Base-by-base conservation (phyloP, 108 stramenopile species). In the Conticribra weissflogii region DNA sequence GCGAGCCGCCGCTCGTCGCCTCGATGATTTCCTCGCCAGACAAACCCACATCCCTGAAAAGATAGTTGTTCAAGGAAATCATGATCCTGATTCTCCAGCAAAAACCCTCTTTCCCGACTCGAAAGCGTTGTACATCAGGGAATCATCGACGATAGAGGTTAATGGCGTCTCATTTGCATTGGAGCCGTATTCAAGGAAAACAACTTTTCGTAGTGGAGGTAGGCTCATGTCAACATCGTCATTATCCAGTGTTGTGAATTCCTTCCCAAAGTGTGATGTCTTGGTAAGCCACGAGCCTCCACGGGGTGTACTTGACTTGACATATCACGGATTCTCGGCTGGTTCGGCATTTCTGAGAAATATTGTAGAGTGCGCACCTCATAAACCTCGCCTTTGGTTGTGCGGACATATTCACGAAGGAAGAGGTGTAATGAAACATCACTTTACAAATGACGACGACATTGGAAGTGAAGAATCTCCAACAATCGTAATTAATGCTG, bases 381-480 rank as follows among this genome's bases (percentile, higher is more conserved):
- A 57, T 25, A 79, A 79, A 50, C 90, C 87, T 0, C 55, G 66
- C 16, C 58, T 89, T 15, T 89, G 88, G 88, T 59, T 89, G 0
- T 87, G 88, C 60, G 88, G 88, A 24, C 89, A 90, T 61, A 92
- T 92, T 66, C 91, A 92, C 58, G 91, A 92, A 73, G 77, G 75
- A 2, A 51, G 88, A 49, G 91, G 91, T 31, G 66, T 76, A 22
- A 16, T 63, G 21, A 69, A 61, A 18, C 52, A 49, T 19, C 28
- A 53, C 12, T 64, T 76, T 47, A 73, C 74, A 14, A n/a, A 54
- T 2, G 81, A 82, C 62, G 66, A 57, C 0, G 28, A 22, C 24
- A 48, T 72, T 16, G 70, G 69, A 36, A 62, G 68, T 22, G 30
- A 72, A 0, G 53, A 67, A 36, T 16, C 34, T 1, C 18, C 71